Evolutionary conservation across 306 rosid species (phyloP).

Genomic region (Amphicarpaea edgeworthii): DNA sequence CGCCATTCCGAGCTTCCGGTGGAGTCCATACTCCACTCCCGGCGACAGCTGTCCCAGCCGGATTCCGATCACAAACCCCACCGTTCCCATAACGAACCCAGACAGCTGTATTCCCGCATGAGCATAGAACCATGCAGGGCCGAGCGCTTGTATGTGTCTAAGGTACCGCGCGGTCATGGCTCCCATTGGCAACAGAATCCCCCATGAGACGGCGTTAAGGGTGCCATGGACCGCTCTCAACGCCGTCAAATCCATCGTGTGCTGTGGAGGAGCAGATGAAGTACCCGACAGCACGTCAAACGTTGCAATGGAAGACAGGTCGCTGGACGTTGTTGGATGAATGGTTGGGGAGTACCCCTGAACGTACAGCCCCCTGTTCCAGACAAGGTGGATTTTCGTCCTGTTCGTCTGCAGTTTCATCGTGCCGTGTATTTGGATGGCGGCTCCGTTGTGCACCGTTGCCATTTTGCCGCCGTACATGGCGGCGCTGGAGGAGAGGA

Average conservation of each 20-base stretch:
- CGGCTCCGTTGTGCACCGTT: slow-evolving; percentile 77
- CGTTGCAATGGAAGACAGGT: slow-evolving; percentile 76
- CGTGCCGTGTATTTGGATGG: slow-evolving; percentile 75
- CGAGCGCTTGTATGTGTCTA: slow-evolving; percentile 68
- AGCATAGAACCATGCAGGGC: slow-evolving; percentile 88
- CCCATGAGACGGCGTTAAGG: slow-evolving; percentile 85
- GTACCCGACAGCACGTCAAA: slow-evolving; percentile 78
- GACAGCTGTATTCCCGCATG: slow-evolving; percentile 78
- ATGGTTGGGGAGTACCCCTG: slow-evolving; percentile 98
- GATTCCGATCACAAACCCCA: slow-evolving; percentile 78
- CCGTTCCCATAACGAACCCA: slow-evolving; percentile 70
- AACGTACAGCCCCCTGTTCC: slow-evolving; percentile 97
- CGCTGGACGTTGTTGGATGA: slow-evolving; percentile 80
- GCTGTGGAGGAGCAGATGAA: slow-evolving; percentile 55
- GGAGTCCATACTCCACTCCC: slow-evolving; percentile 78
- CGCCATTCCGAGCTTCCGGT: slow-evolving; percentile 79
- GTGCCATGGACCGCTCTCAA: slow-evolving; percentile 68
- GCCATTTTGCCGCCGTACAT: slow-evolving; percentile 82
- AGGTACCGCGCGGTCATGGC: slow-evolving; percentile 86
- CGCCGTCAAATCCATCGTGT: slow-evolving; percentile 45
- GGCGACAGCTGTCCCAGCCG: slow-evolving; percentile 72
- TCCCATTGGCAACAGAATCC: slow-evolving; percentile 76
- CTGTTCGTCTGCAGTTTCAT: slow-evolving; percentile 68
- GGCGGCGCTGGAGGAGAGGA: slow-evolving; percentile 72
- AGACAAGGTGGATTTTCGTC: slow-evolving; percentile 73